A percentile compares a stretch with the other conserved stretches of the same genome.
Evolutionary conservation across 345 rosid species (phyloP).

Genomic region (Cardamine chenopodiifolia): DNA sequence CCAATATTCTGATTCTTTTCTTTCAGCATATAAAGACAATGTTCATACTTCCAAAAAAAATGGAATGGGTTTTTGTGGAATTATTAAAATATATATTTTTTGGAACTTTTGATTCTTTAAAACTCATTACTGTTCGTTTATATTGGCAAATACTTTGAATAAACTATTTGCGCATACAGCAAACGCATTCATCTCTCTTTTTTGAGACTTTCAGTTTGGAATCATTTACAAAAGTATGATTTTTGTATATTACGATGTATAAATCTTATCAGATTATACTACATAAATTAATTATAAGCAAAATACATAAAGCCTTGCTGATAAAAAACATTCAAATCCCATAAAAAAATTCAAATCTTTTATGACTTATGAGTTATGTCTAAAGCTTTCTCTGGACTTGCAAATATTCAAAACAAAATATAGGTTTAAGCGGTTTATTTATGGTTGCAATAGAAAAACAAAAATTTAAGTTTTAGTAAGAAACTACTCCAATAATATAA

Average conservation of each 20-base stretch:
- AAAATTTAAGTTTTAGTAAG: too few relatives aligned
- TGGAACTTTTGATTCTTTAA: slow-evolving; percentile 11
- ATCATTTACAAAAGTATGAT: background rate
- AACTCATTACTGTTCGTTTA: background rate
- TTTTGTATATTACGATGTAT: background rate
- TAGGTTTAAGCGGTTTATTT: too few relatives aligned
- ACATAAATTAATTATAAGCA: background rate
- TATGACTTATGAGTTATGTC: too few relatives aligned
- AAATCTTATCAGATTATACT: background rate
- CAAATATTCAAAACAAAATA: too few relatives aligned
- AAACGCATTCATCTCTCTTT: background rate
- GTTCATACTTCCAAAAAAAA: slow-evolving; percentile 25
- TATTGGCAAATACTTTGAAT: background rate
- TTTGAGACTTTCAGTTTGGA: slow-evolving; percentile 12
- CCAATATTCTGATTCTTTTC: slow-evolving; percentile 36
- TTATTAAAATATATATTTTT: background rate
- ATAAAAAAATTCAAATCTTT: too few relatives aligned
- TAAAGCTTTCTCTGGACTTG: too few relatives aligned
- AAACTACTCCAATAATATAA: too few relatives aligned
- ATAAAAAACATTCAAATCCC: too few relatives aligned
- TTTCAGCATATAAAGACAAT: slow-evolving; percentile 35
- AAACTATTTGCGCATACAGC: slow-evolving; percentile 1
- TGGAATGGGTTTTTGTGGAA: slow-evolving; percentile 10
- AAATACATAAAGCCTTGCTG: background rate
- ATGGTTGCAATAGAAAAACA: too few relatives aligned